A percentile compares a stretch with the other conserved stretches of the same genome.
phyloP scores from a whole-genome alignment of 495 filamentous ascomycete species.

The Staphylotrichum longicolle region DNA sequence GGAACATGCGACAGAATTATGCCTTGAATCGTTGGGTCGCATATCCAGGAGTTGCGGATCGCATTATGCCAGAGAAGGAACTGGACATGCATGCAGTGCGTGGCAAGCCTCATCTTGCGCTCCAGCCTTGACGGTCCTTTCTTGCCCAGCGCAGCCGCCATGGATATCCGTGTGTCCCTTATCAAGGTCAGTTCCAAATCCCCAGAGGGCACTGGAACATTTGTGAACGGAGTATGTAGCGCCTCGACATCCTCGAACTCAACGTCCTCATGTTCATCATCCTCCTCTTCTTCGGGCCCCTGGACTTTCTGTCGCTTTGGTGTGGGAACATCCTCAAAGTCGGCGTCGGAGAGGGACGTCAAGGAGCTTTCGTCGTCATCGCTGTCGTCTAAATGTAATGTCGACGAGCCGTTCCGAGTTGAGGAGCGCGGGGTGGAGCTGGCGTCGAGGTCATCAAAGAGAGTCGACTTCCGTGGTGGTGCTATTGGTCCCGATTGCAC shows the following conservation, averaged over 20 bases:
- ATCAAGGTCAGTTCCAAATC: slow-evolving; percentile 78
- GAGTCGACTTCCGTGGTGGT: slow-evolving; percentile 51
- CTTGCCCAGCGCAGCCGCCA: slow-evolving; percentile 64
- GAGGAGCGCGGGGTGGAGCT: slow-evolving; percentile 47
- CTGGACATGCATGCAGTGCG: slow-evolving; percentile 89
- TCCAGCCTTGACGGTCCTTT: slow-evolving; percentile 85
- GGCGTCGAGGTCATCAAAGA: slow-evolving; percentile 69
- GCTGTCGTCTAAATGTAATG: slow-evolving; percentile 51
- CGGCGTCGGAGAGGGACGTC: slow-evolving; percentile 64
- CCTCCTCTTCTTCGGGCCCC: slow-evolving; percentile 37
- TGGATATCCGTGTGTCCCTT: slow-evolving; percentile 52
- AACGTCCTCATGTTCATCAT: slow-evolving; percentile 65
- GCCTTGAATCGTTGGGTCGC: slow-evolving; percentile 73
- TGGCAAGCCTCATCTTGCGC: slow-evolving; percentile 68
- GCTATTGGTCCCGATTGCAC: slow-evolving; percentile 23
- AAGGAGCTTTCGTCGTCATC: slow-evolving; percentile 54
- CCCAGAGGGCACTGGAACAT: slow-evolving; percentile 33
- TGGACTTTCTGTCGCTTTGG: slow-evolving; percentile 26
- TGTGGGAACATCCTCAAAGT: slow-evolving; percentile 61
- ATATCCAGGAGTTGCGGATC: slow-evolving; percentile 81
- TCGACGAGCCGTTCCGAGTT: slow-evolving; percentile 47
- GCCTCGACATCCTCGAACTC: slow-evolving; percentile 86
- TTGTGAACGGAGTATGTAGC: slow-evolving; percentile 22
- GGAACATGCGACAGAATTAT: slow-evolving; percentile 71
- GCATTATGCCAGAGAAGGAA: slow-evolving; percentile 85